Evolutionary conservation across 169 alveolate genomes (phyloP), one percentile per base, ranked within the genome.

Genomic region (Babesia sp.): DNA sequence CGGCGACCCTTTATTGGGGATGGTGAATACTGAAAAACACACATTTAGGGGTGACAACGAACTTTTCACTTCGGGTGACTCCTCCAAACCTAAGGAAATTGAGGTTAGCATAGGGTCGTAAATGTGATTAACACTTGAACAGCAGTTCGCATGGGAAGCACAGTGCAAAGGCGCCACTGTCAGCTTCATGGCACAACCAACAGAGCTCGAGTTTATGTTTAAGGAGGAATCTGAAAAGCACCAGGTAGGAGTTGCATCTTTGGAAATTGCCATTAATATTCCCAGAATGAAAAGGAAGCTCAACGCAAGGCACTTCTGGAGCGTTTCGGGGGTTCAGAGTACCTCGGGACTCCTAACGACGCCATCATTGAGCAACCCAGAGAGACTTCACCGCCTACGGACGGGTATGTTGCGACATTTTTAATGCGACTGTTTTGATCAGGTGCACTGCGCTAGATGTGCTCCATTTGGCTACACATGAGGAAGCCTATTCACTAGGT

Each of bases 41-140:
- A 78, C 86, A 39, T 94, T 85, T 83, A 83, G 94, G 14, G 98
- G 98, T 1, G 98, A 94, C 85, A 94, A 94, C 87, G 86, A 71
- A 78, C 54, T 87, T 28, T 86, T 93, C 63, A 54, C 51, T 28
- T 70, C 96, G 28, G 96, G 90, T 50, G 97, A 92, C 22, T 88
- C 95, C 28, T 55, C 56, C 2, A 84, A 80, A 73, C 85, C 92
- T 26, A 90, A 85, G 60, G 91, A 89, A 33, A 66, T 88, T 29
- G 94, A 92, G 85, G 93, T 78, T 5, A 5, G 58, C 20, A 18
- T 31, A 12, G 1, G 1, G 41, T 1, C 16, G 7, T 44, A 11
- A 41, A 18, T 9, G 7, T 14, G 41, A 2, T 0, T 48, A 41
- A 8, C 42, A 1, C n/a, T 26, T 48, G n/a, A 12, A 36, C 83